Percentiles rank a stretch among this genome's conserved stretches.
These are phyloP conservation scores for Straminergon stramineum DNA, from an alignment of 225 moss, liverwort and hornwort species.

Conservation along the genomic window DNA sequence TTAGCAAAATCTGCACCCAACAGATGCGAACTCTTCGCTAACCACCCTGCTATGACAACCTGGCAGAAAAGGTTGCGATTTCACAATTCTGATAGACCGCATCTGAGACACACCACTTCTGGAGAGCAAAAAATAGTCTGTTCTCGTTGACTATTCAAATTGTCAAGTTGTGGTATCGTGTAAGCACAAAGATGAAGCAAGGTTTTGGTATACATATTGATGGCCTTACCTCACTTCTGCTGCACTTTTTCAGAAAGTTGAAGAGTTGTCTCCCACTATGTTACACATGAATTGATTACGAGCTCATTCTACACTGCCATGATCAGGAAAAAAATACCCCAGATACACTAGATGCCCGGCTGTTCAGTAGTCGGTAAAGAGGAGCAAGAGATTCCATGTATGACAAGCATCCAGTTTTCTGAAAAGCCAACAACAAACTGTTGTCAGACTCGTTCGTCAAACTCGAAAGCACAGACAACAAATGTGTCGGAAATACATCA, in stretches of 20 bases:
- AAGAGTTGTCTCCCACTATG: slow-evolving; percentile 8
- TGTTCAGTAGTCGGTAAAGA: slow-evolving; percentile 1
- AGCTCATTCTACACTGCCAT: not conserved
- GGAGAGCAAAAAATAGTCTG: not conserved
- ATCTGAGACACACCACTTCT: not conserved
- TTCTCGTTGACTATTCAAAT: not conserved
- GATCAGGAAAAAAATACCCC: not conserved
- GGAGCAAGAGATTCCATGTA: not conserved
- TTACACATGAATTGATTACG: slow-evolving; percentile 6
- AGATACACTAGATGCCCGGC: not conserved
- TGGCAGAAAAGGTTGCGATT: not conserved
- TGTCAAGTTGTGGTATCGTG: not conserved
- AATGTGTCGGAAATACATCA: not conserved
- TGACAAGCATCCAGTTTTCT: slow-evolving; percentile 2
- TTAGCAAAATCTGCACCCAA: not conserved
- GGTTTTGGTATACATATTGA: not conserved
- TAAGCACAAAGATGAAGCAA: not conserved
- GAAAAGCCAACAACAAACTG: not conserved
- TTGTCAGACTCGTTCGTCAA: not conserved
- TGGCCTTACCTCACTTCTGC: slow-evolving; percentile 6
- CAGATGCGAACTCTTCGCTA: not conserved
- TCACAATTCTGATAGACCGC: not conserved
- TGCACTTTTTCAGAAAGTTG: not conserved
- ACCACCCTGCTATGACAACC: not conserved
- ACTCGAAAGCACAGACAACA: not conserved